A percentile compares a stretch with the other conserved stretches of the same genome.
Conservation (phyloP, 306 rosid genomes). For the Boehmeria nivea region DNA sequence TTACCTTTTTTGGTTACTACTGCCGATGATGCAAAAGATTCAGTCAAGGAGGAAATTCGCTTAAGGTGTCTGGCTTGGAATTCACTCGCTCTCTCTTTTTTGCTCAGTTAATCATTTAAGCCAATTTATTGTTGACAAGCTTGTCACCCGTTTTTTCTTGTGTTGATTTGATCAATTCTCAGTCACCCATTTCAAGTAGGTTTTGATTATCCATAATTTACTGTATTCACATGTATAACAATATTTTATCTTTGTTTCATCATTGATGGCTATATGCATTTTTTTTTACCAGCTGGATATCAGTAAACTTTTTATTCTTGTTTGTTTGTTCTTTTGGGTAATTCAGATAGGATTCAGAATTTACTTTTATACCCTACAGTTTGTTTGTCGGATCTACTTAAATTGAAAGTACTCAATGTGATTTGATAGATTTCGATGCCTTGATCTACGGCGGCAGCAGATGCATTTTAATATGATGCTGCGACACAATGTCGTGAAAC, state of each 20-base stretch:
- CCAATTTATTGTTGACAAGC: no score
- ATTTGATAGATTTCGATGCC: conserved; percentile 72
- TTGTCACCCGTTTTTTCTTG: not conserved
- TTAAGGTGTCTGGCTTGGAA: conserved; percentile 47
- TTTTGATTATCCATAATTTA: no score
- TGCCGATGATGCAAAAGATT: conserved; percentile 69
- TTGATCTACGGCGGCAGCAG: conserved; percentile 79
- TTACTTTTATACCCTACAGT: no score
- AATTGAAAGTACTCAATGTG: conserved; percentile 15
- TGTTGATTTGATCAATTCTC: not conserved
- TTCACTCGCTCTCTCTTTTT: not conserved
- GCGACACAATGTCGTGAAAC: conserved; percentile 83
- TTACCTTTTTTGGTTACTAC: conserved; percentile 84
- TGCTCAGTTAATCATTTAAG: no score
- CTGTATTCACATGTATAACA: no score
- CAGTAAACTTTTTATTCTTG: no score
- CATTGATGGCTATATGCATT: no score
- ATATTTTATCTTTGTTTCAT: no score
- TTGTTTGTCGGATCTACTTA: conserved; percentile 16
- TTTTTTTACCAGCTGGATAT: no score
- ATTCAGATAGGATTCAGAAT: no score
- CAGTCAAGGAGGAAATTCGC: conserved; percentile 85
- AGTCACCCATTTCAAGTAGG: not conserved
- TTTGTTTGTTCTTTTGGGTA: no score
- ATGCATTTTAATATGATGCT: conserved; percentile 77